phyloP scores from a whole-genome alignment of 164 flowering plant species.

The Dillenia turbinata region DNA sequence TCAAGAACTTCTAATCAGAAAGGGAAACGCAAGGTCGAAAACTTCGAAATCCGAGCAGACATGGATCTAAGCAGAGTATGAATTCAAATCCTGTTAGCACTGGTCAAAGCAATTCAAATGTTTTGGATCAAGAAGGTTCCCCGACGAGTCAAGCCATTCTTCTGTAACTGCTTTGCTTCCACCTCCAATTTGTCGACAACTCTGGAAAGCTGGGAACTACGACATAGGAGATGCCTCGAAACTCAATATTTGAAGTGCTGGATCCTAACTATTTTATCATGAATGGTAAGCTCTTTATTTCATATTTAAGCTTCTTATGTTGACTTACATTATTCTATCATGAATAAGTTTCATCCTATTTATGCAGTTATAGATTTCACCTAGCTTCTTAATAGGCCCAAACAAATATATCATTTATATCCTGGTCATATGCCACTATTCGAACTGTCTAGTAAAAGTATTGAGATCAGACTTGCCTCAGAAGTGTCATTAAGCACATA shows the following conservation, averaged over 20 bases:
- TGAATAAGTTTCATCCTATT: no score
- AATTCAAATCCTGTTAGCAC: conserved; percentile 29
- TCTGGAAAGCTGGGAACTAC: conserved; percentile 93
- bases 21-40: conserved; percentile 4
- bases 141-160: conserved; percentile 42
- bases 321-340: not conserved
- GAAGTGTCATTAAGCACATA: no score
- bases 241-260: conserved; percentile 39
- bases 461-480: no score
- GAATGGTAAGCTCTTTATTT: not conserved
- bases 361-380: no score
- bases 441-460: no score
- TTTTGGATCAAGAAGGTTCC: conserved; percentile 37
- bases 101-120: conserved; percentile 35
- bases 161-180: conserved; percentile 43
- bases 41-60: conserved; percentile 19
- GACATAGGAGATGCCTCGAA: conserved; percentile 32
- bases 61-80: conserved; percentile 33
- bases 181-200: conserved; percentile 73
- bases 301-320: not conserved
- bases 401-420: no score
- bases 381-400: no score
- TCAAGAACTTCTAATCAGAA: not conserved
- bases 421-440: no score
- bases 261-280: not conserved